Conservation (phyloP, 495 filamentous ascomycete genomes). For the Trichocladium antarcticum region DNA sequence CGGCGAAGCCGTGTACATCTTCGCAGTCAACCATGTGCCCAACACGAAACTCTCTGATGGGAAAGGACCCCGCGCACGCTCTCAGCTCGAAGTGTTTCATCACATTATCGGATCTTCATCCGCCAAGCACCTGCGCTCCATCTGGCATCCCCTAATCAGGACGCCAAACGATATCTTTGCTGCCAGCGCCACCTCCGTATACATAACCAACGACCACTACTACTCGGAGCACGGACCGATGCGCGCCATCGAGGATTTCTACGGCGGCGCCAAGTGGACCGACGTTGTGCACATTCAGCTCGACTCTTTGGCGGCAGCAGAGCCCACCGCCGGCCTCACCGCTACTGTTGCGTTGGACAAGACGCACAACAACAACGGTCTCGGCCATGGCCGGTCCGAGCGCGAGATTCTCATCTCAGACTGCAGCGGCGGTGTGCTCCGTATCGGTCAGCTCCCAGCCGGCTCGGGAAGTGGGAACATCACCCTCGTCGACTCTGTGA, state of each 20-base stretch:
- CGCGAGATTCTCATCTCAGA: constrained; percentile 41
- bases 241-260: constrained; percentile 34
- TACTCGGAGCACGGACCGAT: constrained; percentile 36
- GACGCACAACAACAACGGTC: constrained; percentile 46
- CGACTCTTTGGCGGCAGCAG: constrained; percentile 9
- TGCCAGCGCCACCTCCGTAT: constrained; percentile 37
- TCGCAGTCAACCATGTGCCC: constrained; percentile 47
- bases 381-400: constrained; percentile 40
- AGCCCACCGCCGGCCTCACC: constrained; percentile 26
- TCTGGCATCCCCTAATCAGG: constrained; percentile 38
- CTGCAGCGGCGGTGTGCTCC: constrained; percentile 24
- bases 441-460: constrained; percentile 24
- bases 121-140: constrained; percentile 32
- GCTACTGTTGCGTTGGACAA: constrained; percentile 34
- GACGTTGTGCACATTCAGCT: constrained; percentile 23
- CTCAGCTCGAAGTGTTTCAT: constrained; percentile 50
- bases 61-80: constrained; percentile 18
- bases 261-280: constrained; percentile 28
- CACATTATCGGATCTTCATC: constrained; percentile 32
- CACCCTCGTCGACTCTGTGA: constrained; percentile 32
- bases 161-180: constrained; percentile 53
- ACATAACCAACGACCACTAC: constrained; percentile 52
- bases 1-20: constrained; percentile 47
- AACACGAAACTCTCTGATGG: constrained; percentile 15
- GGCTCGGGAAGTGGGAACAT: constrained; percentile 31